phyloP scores from a whole-genome alignment of 202 grass and related monocot species.

The Hordeum pubiflorum region DNA sequence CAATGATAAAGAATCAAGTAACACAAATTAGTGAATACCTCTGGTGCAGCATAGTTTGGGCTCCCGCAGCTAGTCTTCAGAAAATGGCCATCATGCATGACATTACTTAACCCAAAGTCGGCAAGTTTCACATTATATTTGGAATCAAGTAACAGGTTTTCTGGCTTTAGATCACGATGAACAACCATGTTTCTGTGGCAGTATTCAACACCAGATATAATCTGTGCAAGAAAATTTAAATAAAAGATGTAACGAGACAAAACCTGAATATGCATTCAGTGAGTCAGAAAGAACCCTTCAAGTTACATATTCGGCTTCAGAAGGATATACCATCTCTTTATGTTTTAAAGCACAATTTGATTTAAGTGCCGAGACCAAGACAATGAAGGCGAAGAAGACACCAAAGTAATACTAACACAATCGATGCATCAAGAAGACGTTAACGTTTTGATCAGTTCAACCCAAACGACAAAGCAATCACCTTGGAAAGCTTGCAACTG shows the following conservation, averaged over 20 bases:
- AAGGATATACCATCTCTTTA: neutral
- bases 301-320: neutral
- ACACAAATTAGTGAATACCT: constrained; percentile 51
- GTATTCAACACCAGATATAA: constrained; percentile 92
- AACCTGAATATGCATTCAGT: neutral
- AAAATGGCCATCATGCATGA: constrained; percentile 97
- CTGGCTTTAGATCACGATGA: constrained; percentile 95
- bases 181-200: constrained; percentile 97
- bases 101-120: constrained; percentile 94
- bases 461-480: constrained; percentile 10
- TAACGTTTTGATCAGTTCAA: neutral
- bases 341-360: neutral
- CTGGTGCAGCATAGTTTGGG: constrained; percentile 96
- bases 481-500: neutral
- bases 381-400: neutral
- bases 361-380: neutral
- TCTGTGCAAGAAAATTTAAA: constrained; percentile 45
- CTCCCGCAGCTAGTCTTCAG: constrained; percentile 97
- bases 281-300: neutral
- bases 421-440: neutral
- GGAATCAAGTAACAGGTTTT: constrained; percentile 89
- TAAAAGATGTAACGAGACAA: constrained; percentile 15
- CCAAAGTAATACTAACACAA: neutral
- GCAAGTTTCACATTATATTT: constrained; percentile 94
- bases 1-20: constrained; percentile 12